Evolutionary conservation across 1,139 yeast genomes (phyloP).

Genomic region (Ogataea hybrid): DNA sequence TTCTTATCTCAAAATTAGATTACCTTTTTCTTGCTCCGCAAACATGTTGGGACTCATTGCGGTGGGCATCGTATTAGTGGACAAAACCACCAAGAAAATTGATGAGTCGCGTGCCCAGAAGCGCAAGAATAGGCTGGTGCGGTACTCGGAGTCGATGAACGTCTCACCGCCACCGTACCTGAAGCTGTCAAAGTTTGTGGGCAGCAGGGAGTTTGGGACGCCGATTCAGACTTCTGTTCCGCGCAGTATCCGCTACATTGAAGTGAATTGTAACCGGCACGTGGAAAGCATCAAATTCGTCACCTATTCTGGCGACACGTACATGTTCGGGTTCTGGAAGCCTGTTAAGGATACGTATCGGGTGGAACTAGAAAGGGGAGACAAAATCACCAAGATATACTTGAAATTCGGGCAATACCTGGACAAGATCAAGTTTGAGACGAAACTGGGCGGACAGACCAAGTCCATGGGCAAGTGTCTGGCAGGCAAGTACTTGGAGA

Average conservation of each 20-base stretch:
- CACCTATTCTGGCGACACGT: conserved; percentile 10
- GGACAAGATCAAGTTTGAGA: conserved; percentile 13
- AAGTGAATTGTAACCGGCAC: conserved; percentile 16
- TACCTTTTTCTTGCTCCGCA: not conserved
- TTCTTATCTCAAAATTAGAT: not conserved
- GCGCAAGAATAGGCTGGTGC: conserved; percentile 4
- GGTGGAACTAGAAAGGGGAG: conserved; percentile 11
- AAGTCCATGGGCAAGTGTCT: conserved; percentile 12
- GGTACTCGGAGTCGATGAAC: conserved; percentile 7
- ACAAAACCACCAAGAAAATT: conserved; percentile 12
- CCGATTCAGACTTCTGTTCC: conserved; percentile 11
- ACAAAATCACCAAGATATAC: conserved; percentile 9
- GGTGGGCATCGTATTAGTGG: conserved; percentile 10
- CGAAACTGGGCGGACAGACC: conserved; percentile 3
- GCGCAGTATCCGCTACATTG: conserved; percentile 8
- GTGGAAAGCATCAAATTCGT: conserved; percentile 17
- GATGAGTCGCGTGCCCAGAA: conserved; percentile 7
- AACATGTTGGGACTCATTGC: conserved; percentile 17
- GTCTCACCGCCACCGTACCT: conserved; percentile 17
- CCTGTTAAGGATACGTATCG: conserved; percentile 11
- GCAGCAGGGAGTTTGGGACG: conserved; percentile 12
- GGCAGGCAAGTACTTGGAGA: conserved; percentile 9
- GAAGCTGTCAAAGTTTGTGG: conserved; percentile 12
- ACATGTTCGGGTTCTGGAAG: conserved; percentile 15
- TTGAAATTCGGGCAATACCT: conserved; percentile 13